A percentile compares a stretch with the other conserved stretches of the same genome.
phyloP scores from a whole-genome alignment of 108 stramenopile species.

The Seminavis robusta region DNA sequence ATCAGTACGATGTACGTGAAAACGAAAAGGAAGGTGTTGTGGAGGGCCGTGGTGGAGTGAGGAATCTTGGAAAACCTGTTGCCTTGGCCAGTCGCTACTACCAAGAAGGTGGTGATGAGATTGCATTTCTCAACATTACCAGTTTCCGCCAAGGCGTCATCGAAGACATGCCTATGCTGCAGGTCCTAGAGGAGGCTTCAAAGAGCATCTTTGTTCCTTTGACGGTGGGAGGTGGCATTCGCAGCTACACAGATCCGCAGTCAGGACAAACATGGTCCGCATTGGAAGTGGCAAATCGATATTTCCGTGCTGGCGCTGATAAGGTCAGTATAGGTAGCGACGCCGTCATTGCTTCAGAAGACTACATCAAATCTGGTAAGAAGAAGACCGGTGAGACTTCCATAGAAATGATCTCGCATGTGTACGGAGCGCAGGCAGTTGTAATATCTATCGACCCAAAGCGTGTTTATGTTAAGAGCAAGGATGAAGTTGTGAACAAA shows the following conservation, averaged over 20 bases:
- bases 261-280: slow-evolving; percentile 81
- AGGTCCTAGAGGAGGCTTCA: slow-evolving; percentile 90
- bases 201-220: slow-evolving; percentile 95
- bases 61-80: slow-evolving; percentile 98
- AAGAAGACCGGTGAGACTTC: slow-evolving; percentile 76
- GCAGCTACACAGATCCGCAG: slow-evolving; percentile 84
- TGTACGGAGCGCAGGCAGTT: slow-evolving; percentile 98
- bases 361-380: slow-evolving; percentile 46
- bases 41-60: slow-evolving; percentile 84
- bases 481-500: slow-evolving; percentile 37
- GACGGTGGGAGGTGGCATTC: slow-evolving; percentile 98
- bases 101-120: slow-evolving; percentile 95
- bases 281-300: slow-evolving; percentile 93
- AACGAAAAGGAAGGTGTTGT: slow-evolving; percentile 62
- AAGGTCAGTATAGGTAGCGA: slow-evolving; percentile 96
- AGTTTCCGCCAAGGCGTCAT: slow-evolving; percentile 92
- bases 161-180: slow-evolving; percentile 97
- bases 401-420: slow-evolving; percentile 86
- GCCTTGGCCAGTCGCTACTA: slow-evolving; percentile 88
- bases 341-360: slow-evolving; percentile 91
- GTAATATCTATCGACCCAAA: slow-evolving; percentile 98
- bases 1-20: slow-evolving; percentile 98
- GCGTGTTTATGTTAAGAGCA: slow-evolving; percentile 76
- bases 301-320: slow-evolving; percentile 99
- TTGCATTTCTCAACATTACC: slow-evolving; percentile 97